Evolutionary conservation across 331 rosid genomes (phyloP), one percentile per base, ranked within the genome.

Genomic region (Stylosanthes scabra): DNA sequence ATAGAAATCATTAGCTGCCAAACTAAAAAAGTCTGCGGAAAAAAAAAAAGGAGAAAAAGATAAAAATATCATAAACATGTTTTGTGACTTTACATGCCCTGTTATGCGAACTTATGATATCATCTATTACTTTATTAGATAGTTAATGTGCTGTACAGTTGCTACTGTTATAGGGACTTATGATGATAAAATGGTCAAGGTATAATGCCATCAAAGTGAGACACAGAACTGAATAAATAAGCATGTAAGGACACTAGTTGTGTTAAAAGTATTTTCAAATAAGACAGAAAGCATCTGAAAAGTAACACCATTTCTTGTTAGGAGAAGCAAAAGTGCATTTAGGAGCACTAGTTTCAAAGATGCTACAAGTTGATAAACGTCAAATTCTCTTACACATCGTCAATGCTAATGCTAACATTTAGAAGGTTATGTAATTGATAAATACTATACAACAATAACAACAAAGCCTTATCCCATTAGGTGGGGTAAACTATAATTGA

Each of bases 1-100:
- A 83, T 20, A 14, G 98, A 89, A 75, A 93, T 80, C 25, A 78
- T 69, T 54, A 93, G 88, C 86, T 93, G 98, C 98, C 98, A 93
- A 74, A 93, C 96, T 82, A 93, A 83, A 89, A 83, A 91, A 5
- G 94, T 83, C 98, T 93, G 92, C 98, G 81, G 74, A 3, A 80
- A 59, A 44, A 59, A 44, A 44, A 10, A 44, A 10, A 44, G 4
- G 34, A 31, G 34, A 31, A 31, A 31, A 20, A 20, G 25, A 20
- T 20, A 31, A 31, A 31, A 20, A 20, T 0, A 20, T 20, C 25
- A 20, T 20, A 20, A 20, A 20, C 25, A 20, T 20, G 25, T 20
- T 20, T 20, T 20, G 25, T 20, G 25, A 20, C 1, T 20, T 20
- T 20, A 20, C 25, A 20, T 20, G 25, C 25, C 25, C 25, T 20